Percentiles rank a stretch among this genome's conserved stretches.
phyloP scores from a whole-genome alignment of 371 early-diverging fungal species.

The Sporodiniella umbellata region DNA sequence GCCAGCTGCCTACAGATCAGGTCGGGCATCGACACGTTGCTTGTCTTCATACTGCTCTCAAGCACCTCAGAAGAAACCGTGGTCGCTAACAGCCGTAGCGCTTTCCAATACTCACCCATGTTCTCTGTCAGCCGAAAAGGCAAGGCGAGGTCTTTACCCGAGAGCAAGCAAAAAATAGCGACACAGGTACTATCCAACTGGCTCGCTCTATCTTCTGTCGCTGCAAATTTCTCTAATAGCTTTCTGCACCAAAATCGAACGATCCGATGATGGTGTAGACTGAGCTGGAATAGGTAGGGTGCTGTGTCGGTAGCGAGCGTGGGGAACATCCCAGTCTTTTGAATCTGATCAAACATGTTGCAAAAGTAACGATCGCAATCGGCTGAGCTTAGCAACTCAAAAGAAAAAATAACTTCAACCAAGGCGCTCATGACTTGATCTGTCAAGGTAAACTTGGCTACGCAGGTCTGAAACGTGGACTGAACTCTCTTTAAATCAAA shows the following conservation, averaged over 20 bases:
- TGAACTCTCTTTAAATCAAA: slow-evolving; percentile 31
- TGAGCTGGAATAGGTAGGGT: slow-evolving; percentile 16
- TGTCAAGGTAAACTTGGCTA: slow-evolving; percentile 5
- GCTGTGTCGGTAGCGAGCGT: slow-evolving; percentile 16
- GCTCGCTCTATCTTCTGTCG: slow-evolving; percentile 3
- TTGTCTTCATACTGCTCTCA: slow-evolving; percentile 2
- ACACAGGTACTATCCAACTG: slow-evolving; percentile 1
- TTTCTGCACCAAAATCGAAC: slow-evolving; percentile 43
- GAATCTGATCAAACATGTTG: slow-evolving; percentile 26
- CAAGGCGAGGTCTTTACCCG: neutral
- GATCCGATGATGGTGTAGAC: slow-evolving; percentile 31
- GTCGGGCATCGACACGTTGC: slow-evolving; percentile 12
- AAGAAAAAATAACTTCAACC: slow-evolving; percentile 23
- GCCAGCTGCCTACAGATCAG: slow-evolving; percentile 17
- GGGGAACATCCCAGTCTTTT: slow-evolving; percentile 25
- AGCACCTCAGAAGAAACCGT: slow-evolving; percentile 11
- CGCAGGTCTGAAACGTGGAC: slow-evolving; percentile 5
- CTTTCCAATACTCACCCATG: slow-evolving; percentile 33
- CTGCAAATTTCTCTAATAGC: slow-evolving; percentile 27
- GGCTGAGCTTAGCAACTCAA: slow-evolving; percentile 5
- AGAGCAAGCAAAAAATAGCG: slow-evolving; percentile 4
- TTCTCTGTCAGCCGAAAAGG: slow-evolving; percentile 15
- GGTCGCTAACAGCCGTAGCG: slow-evolving; percentile 17
- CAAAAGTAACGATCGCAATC: slow-evolving; percentile 24
- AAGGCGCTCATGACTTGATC: slow-evolving; percentile 26